phyloP scores from a whole-genome alignment of 2,329 filamentous ascomycete genomes.

The Cladophialophora chaetospira region DNA sequence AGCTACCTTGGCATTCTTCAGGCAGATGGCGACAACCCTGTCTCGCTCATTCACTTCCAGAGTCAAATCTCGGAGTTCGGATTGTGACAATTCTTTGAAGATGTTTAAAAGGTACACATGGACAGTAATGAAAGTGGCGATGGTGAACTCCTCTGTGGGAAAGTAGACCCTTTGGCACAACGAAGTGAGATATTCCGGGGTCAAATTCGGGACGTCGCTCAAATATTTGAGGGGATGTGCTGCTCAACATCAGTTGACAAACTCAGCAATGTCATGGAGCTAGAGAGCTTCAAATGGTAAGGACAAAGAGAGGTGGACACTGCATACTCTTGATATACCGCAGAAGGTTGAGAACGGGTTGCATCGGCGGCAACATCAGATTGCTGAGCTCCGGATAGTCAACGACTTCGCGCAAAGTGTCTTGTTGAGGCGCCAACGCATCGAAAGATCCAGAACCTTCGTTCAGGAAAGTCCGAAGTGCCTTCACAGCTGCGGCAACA shows the following conservation, averaged over 20 bases:
- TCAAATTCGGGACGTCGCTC: conserved; percentile 32
- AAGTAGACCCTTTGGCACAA: conserved; percentile 49
- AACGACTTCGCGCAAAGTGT: conserved; percentile 9
- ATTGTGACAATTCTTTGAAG: conserved; percentile 33
- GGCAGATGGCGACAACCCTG: conserved; percentile 41
- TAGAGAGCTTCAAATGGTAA: background rate
- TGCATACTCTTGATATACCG: conserved; percentile 18
- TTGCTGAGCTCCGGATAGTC: conserved; percentile 16
- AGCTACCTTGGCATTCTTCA: conserved; percentile 48
- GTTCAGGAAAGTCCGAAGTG: conserved; percentile 17
- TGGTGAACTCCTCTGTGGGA: conserved; percentile 45
- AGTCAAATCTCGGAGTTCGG: conserved; percentile 28
- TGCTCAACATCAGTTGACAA: background rate
- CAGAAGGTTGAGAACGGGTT: conserved; percentile 16
- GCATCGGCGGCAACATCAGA: conserved; percentile 19
- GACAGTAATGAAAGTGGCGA: conserved; percentile 43
- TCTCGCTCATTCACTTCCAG: conserved; percentile 35
- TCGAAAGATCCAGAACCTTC: background rate
- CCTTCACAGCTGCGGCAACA: conserved; percentile 17
- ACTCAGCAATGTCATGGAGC: background rate
- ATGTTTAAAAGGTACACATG: conserved; percentile 44
- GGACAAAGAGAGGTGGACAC: background rate
- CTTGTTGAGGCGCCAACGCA: background rate
- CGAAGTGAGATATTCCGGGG: conserved; percentile 39
- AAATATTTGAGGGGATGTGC: conserved; percentile 26